phyloP scores from a whole-genome alignment of 371 early-diverging fungal species.

The Zancudomyces culisetae region DNA sequence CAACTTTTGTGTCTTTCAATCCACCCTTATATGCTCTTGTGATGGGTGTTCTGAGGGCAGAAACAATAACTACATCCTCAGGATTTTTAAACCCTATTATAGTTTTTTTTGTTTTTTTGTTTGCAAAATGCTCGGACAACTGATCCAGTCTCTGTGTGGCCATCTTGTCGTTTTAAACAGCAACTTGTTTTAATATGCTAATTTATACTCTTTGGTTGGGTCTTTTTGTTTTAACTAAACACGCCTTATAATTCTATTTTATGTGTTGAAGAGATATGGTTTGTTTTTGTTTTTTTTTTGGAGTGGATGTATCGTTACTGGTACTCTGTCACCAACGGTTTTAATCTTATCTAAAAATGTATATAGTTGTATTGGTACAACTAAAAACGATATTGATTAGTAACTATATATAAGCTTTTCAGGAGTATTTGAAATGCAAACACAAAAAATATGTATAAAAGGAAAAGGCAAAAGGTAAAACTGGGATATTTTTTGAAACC shows the following conservation, averaged over 20 bases:
- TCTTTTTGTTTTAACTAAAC: neutral
- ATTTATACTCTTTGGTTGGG: neutral
- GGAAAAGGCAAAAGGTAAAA: too few species aligned
- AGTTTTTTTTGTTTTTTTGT: slow-evolving; percentile 26
- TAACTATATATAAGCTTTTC: too few species aligned
- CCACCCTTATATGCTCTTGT: slow-evolving; percentile 82
- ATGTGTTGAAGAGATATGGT: neutral
- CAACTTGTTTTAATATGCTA: neutral
- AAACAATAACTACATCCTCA: slow-evolving; percentile 71
- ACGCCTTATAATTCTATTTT: neutral
- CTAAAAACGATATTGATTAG: too few species aligned
- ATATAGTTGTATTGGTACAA: too few species aligned
- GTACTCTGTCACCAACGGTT: too few species aligned
- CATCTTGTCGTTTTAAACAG: too few species aligned
- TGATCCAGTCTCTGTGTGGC: slow-evolving; percentile 34
- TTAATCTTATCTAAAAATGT: too few species aligned
- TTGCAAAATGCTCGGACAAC: slow-evolving; percentile 47
- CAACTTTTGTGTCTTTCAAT: slow-evolving; percentile 81
- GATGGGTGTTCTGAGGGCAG: slow-evolving; percentile 77
- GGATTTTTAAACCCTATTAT: slow-evolving; percentile 53
- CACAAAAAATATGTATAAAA: too few species aligned
- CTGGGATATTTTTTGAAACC: too few species aligned
- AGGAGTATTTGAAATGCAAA: too few species aligned
- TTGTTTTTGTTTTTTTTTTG: too few species aligned
- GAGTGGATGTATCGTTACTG: too few species aligned